Percentiles rank a stretch among this genome's conserved stretches.
phyloP scores from a whole-genome alignment of 1,284 basidiomycete species.

The Athelia sp. region DNA sequence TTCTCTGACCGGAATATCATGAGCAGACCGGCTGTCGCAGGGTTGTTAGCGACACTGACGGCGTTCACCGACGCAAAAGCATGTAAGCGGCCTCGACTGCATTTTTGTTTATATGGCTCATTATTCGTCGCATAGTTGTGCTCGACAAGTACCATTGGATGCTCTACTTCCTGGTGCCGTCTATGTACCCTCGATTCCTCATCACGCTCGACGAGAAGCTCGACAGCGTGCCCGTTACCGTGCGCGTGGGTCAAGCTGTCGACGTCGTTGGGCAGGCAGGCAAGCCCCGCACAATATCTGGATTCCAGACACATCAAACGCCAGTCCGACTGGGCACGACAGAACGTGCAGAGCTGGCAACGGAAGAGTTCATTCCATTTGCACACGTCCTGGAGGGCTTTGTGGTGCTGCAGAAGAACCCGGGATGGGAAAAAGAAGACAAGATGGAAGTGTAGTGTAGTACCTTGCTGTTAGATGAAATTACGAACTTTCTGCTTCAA shows the following conservation, averaged over 20 bases:
- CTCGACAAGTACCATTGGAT: conserved; percentile 98
- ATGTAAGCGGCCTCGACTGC: conserved; percentile 53
- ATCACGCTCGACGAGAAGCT: conserved; percentile 95
- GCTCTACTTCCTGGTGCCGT: conserved; percentile 91
- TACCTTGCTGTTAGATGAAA: neutral
- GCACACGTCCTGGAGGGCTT: conserved; percentile 87
- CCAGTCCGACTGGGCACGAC: conserved; percentile 93
- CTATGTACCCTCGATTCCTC: conserved; percentile 98
- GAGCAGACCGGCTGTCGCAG: conserved; percentile 88
- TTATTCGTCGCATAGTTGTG: conserved; percentile 52
- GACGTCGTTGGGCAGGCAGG: conserved; percentile 91
- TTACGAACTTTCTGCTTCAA: neutral
- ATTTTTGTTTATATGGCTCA: conserved; percentile 6
- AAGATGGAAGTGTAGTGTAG: conserved; percentile 67
- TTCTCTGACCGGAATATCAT: conserved; percentile 91
- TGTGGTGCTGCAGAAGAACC: conserved; percentile 84
- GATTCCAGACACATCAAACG: conserved; percentile 96
- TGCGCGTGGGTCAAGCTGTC: conserved; percentile 92
- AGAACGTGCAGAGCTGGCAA: conserved; percentile 93
- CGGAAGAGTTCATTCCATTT: conserved; percentile 95
- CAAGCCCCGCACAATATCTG: conserved; percentile 87
- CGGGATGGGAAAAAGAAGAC: conserved; percentile 78
- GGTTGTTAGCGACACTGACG: conserved; percentile 81
- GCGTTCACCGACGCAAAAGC: conserved; percentile 93
- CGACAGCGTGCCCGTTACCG: conserved; percentile 81